Base-by-base conservation (phyloP, 805 yeast genomes). In the Scheffersomyces coipomensis region DNA sequence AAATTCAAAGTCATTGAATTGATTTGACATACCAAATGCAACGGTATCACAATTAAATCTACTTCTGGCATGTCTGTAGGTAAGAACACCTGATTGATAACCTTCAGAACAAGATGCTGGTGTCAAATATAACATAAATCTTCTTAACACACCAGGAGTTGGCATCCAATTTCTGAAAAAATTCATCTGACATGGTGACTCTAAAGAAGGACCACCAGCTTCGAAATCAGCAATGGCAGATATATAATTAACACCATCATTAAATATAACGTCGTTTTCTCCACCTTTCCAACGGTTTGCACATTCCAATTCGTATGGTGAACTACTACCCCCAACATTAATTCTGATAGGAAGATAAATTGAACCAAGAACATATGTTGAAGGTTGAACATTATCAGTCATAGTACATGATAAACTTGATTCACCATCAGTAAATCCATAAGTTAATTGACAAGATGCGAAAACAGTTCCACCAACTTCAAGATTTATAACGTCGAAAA, bases 61-160 rank as follows among this genome's bases (percentile, higher is more conserved):
- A 5, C 38, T 44, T 13, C 33, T 34, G 6, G 17, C 9, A 8
- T 33, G 25, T 10, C 16, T 24, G 8, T n/a, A n/a, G n/a, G n/a
- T n/a, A n/a, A n/a, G n/a, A n/a, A n/a, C n/a, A n/a, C n/a, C n/a
- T n/a, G n/a, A n/a, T 0, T n/a, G n/a, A n/a, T n/a, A n/a, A n/a
- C 64, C 66, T 24, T 59, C 24, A 1, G 38, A 42, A 25, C 62
- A 64, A n/a, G 45, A 31, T 17, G 29, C 49, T 39, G 21, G 31
- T 39, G 8, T 21, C 12, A 16, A 24, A 17, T 18, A 19, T 29
- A n/a, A n/a, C n/a, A n/a, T n/a, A n/a, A 11, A 40, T 29, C 2
- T 18, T 26, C 5, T 16, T 17, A n/a, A n/a, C n/a, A n/a, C n/a
- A n/a, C n/a, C n/a, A n/a, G n/a, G n/a, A n/a, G n/a, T n/a, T n/a